Evolutionary conservation across 768 basidiomycete species (phyloP).

Genomic region (Pleurotus sapidus): DNA sequence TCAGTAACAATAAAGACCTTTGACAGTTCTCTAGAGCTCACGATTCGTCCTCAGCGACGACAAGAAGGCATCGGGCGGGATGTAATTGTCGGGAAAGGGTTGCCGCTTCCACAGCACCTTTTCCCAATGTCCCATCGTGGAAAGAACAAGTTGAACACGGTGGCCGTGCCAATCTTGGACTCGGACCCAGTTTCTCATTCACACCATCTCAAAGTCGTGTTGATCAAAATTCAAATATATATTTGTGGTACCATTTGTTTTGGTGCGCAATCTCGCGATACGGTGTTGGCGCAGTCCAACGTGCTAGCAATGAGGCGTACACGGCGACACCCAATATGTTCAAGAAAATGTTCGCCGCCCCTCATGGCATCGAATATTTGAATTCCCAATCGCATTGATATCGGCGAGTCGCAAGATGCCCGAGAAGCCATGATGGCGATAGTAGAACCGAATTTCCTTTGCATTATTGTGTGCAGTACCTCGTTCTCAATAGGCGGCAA

Average conservation of each 20-base stretch:
- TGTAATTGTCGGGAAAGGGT: slow-evolving; percentile 81
- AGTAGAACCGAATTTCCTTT: too few relatives aligned
- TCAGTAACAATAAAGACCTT: background rate
- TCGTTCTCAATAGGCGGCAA: background rate
- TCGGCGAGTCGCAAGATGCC: background rate
- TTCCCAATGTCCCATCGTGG: slow-evolving; percentile 44
- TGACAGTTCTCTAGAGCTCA: slow-evolving; percentile 33
- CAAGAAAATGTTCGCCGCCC: slow-evolving; percentile 4
- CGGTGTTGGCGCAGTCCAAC: background rate
- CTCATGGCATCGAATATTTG: background rate
- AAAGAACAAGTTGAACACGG: too few relatives aligned
- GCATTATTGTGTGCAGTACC: background rate
- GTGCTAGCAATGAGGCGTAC: background rate
- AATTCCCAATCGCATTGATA: background rate
- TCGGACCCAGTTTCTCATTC: too few relatives aligned
- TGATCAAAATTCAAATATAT: too few relatives aligned
- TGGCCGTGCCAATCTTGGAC: too few relatives aligned
- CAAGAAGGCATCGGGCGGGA: slow-evolving; percentile 71
- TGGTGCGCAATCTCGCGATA: background rate
- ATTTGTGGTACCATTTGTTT: background rate
- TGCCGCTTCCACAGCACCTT: slow-evolving; percentile 79
- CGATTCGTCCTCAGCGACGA: slow-evolving; percentile 77
- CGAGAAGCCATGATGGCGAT: background rate
- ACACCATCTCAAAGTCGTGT: too few relatives aligned
- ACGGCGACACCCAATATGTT: background rate